A percentile compares a stretch with the other conserved stretches of the same genome.
Evolutionary conservation across 1,284 basidiomycete species (phyloP).

Genomic region (Taiwanofungus camphoratus): DNA sequence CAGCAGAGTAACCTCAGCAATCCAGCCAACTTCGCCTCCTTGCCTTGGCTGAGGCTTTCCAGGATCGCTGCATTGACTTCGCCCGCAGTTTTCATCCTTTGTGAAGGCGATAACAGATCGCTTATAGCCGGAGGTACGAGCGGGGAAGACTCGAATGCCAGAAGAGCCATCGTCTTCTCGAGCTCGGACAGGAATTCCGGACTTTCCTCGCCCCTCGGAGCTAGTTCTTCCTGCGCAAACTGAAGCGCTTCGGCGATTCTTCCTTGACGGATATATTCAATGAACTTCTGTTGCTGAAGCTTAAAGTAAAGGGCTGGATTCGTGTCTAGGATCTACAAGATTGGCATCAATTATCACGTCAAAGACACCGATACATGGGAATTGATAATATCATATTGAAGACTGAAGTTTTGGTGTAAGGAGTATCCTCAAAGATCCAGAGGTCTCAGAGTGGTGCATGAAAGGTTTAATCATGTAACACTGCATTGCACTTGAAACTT

Average conservation of each 20-base stretch:
- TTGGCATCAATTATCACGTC: constrained; percentile 14
- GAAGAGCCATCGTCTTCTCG: constrained; percentile 91
- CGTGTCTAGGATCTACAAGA: constrained; percentile 84
- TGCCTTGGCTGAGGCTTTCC: constrained; percentile 86
- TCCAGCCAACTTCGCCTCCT: constrained; percentile 87
- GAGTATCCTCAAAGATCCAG: constrained; percentile 69
- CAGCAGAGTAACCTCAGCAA: constrained; percentile 82
- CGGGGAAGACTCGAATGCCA: constrained; percentile 80
- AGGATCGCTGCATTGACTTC: constrained; percentile 95
- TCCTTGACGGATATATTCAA: constrained; percentile 88
- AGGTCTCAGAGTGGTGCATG: constrained; percentile 99
- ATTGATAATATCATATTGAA: constrained; percentile 73
- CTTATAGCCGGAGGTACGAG: constrained; percentile 62
- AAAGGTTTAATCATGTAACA: constrained; percentile 77
- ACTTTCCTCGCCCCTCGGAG: constrained; percentile 91
- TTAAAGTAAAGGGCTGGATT: constrained; percentile 90
- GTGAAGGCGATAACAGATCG: constrained; percentile 78
- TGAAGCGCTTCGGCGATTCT: constrained; percentile 75
- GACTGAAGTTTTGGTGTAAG: constrained; percentile 82
- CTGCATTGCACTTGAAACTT: constrained; percentile 4
- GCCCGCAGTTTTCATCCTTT: constrained; percentile 88
- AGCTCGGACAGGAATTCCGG: constrained; percentile 90
- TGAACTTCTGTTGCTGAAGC: constrained; percentile 90
- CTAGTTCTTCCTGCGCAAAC: constrained; percentile 92
- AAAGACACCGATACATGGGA: constrained; percentile 14